Evolutionary conservation across 331 rosid genomes (phyloP), one percentile per base, ranked within the genome.

Genomic region (Acacia pycnantha): DNA sequence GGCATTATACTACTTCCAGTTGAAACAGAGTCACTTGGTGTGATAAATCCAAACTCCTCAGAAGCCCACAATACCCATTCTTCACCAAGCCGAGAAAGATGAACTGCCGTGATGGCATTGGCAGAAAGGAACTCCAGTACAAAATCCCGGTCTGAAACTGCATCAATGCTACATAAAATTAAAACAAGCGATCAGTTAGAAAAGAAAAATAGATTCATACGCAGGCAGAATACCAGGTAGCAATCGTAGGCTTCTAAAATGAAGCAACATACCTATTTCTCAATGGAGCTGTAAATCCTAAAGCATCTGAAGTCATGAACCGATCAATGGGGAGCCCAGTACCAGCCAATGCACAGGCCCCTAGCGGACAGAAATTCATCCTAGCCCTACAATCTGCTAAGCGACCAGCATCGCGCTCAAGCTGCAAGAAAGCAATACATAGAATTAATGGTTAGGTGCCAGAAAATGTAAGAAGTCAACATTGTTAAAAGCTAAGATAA

Each of bases 21-120:
- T 67, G 98, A 95, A 84, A 95, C 98, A 51, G 97, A 85, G 76
- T 95, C 99, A 64, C 95, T 92, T 53, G 99, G 97, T 6, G 94
- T 92, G 83, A 95, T 81, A 78, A 95, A 95, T 78, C 99, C 99
- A 82, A 95, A 93, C 83, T 95, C 99, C 86, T 95, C 98, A 0
- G 99, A 91, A 74, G 99, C 98, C 97, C 99, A 95, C 85, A 95
- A 47, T 71, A 95, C 99, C 98, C 99, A 95, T 85, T 95, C 99
- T 77, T 95, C 99, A 72, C 99, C 99, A 75, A 95, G 99, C 47
- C 98, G 94, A 81, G 98, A 95, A 76, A 95, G 97, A 86, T 93
- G 99, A 83, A 95, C 88, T 51, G 97, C 99, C 1, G 87, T 90
- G 77, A 93, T 95, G 71, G 98, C 88, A 85, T 93, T 93, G n/a